phyloP scores from a whole-genome alignment of 2,329 filamentous ascomycete genomes.

The Tolypocladium amazonense region DNA sequence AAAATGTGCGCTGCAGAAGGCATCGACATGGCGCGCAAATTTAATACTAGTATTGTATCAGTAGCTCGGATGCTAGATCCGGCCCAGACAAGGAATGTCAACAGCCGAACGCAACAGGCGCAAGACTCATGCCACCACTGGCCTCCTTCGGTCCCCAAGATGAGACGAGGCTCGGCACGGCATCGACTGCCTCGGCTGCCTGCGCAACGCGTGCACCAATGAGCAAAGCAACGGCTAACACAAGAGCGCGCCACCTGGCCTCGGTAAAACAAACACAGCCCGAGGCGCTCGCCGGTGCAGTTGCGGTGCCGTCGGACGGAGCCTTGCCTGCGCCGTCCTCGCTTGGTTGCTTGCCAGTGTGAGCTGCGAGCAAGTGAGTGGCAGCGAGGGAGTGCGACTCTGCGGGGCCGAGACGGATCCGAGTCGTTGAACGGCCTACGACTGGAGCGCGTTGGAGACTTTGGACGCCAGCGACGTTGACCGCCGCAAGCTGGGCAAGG shows the following conservation, averaged over 20 bases:
- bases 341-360: not conserved
- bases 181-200: not conserved
- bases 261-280: not conserved
- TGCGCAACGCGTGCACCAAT: not conserved
- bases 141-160: slow-evolving; percentile 1
- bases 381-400: not conserved
- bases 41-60: not conserved
- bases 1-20: slow-evolving; percentile 16
- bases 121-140: not conserved
- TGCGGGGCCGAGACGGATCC: not conserved
- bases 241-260: not conserved
- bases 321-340: not conserved
- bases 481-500: not conserved
- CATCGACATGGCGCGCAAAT: slow-evolving; percentile 10
- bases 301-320: not conserved
- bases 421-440: not conserved
- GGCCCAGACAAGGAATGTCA: not conserved
- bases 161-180: not conserved
- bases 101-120: not conserved
- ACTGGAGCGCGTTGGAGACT: not conserved
- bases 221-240: not conserved
- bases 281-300: not conserved
- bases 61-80: not conserved
- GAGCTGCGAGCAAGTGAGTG: not conserved
- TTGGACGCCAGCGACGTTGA: not conserved